Conservation (phyloP, 2,329 filamentous ascomycete species). For the Lomentospora prolificans region DNA sequence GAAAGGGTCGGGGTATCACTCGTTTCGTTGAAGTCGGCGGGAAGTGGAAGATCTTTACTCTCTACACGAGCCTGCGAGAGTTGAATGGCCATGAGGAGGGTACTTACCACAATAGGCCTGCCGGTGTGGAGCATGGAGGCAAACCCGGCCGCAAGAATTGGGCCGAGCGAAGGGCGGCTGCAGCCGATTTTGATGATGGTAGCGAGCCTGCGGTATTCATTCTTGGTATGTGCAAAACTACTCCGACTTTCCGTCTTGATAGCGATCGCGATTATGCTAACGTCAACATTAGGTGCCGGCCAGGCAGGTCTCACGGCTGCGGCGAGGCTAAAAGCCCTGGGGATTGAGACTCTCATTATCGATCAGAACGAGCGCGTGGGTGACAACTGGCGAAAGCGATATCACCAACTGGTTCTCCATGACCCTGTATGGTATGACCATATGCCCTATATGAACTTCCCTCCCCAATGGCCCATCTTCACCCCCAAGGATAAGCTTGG, state of each 20-base stretch:
- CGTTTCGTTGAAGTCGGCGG: constrained; percentile 34
- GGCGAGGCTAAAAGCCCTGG: constrained; percentile 49
- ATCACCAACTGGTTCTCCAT: constrained; percentile 57
- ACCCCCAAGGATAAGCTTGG: constrained; percentile 63
- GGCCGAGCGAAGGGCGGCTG: constrained; percentile 36
- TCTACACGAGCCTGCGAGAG: constrained; percentile 50
- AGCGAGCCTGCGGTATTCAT: constrained; percentile 49
- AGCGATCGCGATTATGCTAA: neutral
- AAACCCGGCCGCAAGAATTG: constrained; percentile 47
- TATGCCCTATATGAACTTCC: constrained; percentile 56
- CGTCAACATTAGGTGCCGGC: constrained; percentile 36
- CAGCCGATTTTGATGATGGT: constrained; percentile 32
- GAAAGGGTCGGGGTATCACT: constrained; percentile 45
- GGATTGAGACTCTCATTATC: constrained; percentile 45
- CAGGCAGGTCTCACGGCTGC: constrained; percentile 49
- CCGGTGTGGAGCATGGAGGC: constrained; percentile 46
- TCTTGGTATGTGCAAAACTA: constrained; percentile 40
- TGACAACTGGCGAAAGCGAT: constrained; percentile 55
- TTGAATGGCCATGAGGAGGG: constrained; percentile 45
- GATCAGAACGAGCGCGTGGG: constrained; percentile 48
- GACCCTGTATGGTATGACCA: constrained; percentile 55
- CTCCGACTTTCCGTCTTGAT: no score
- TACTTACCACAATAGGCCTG: constrained; percentile 34
- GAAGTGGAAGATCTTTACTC: constrained; percentile 51
- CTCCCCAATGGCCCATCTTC: constrained; percentile 56